A percentile compares a stretch with the other conserved stretches of the same genome.
Conservation (phyloP, 2,329 filamentous ascomycete species). For the Colletotrichum noveboracense region DNA sequence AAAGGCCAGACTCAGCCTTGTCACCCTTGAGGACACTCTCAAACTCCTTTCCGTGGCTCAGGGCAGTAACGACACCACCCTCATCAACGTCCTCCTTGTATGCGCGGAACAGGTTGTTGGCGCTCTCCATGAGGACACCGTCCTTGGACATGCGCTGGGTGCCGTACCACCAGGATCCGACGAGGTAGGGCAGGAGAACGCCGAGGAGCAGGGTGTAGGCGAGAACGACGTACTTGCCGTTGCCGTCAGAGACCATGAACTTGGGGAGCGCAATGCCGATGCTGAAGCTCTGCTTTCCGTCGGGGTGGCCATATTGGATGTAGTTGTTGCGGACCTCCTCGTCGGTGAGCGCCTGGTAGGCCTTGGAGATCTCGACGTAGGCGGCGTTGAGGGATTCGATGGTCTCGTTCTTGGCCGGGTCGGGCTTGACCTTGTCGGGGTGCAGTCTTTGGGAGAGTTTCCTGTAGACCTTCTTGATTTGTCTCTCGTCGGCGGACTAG, state of each 20-base stretch:
- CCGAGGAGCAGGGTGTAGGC: conserved; percentile 89
- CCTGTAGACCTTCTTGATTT: conserved; percentile 92
- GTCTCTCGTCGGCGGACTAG: conserved; percentile 79
- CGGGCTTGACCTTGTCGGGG: conserved; percentile 89
- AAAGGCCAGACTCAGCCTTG: conserved; percentile 79
- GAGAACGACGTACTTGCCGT: conserved; percentile 92
- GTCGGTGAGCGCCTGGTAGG: conserved; percentile 96
- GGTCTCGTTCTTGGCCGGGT: conserved; percentile 88
- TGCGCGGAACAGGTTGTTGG: conserved; percentile 92
- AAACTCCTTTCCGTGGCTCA: conserved; percentile 89
- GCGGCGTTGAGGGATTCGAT: conserved; percentile 81
- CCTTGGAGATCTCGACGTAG: conserved; percentile 96
- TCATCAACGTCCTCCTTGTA: conserved; percentile 86
- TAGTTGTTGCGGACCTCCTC: conserved; percentile 98
- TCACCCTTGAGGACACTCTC: conserved; percentile 76
- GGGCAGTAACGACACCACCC: conserved; percentile 77
- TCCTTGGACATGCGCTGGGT: conserved; percentile 93
- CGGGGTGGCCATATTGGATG: conserved; percentile 92
- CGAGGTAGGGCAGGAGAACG: conserved; percentile 87
- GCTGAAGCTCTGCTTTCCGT: conserved; percentile 97
- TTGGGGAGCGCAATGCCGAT: conserved; percentile 96
- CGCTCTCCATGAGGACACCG: conserved; percentile 89
- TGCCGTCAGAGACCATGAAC: conserved; percentile 90
- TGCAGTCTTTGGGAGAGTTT: conserved; percentile 85
- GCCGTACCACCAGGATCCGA: conserved; percentile 99